These are phyloP conservation scores for Thraustochytrium sp. DNA, from an alignment of 352 stramenopile genomes.

Conservation along the genomic window DNA sequence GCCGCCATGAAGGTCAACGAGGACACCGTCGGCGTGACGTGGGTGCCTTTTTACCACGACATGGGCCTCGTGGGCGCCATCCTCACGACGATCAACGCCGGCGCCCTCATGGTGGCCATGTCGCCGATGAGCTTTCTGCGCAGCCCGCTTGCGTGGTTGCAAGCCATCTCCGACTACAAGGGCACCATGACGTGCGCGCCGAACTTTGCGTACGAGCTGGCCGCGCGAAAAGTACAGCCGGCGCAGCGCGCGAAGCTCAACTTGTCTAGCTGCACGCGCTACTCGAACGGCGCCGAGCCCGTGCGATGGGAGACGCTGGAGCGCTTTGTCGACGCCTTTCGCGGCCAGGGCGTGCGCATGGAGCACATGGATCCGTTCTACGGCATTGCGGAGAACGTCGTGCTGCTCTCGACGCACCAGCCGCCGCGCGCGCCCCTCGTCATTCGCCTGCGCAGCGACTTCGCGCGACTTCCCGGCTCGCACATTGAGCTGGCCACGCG, in stretches of 20 bases:
- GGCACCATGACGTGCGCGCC: constrained; percentile 93
- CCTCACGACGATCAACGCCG: constrained; percentile 71
- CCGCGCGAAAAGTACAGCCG: constrained; percentile 76
- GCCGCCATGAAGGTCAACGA: constrained; percentile 71
- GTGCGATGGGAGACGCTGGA: constrained; percentile 78
- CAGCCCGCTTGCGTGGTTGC: constrained; percentile 89
- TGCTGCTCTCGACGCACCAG: constrained; percentile 91
- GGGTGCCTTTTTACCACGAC: constrained; percentile 99
- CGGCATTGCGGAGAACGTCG: constrained; percentile 96
- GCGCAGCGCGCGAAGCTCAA: constrained; percentile 58
- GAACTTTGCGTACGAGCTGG: constrained; percentile 96
- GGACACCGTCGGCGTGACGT: constrained; percentile 91
- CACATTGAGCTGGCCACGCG: constrained; percentile 44
- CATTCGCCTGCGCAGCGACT: constrained; percentile 59
- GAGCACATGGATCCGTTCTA: constrained; percentile 92
- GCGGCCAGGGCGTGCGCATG: constrained; percentile 67
- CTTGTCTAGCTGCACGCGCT: constrained; percentile 83
- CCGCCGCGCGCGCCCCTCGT: constrained; percentile 75
- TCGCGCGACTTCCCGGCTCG: constrained; percentile 71
- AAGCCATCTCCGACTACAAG: constrained; percentile 70
- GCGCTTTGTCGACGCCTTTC: constrained; percentile 77
- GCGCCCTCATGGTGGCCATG: constrained; percentile 89
- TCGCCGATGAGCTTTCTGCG: constrained; percentile 95
- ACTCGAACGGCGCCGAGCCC: constrained; percentile 98
- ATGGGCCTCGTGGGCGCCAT: constrained; percentile 97